Evolutionary conservation across 176 grass and related monocot species (phyloP).

Genomic region (Cenchrus americanus): DNA sequence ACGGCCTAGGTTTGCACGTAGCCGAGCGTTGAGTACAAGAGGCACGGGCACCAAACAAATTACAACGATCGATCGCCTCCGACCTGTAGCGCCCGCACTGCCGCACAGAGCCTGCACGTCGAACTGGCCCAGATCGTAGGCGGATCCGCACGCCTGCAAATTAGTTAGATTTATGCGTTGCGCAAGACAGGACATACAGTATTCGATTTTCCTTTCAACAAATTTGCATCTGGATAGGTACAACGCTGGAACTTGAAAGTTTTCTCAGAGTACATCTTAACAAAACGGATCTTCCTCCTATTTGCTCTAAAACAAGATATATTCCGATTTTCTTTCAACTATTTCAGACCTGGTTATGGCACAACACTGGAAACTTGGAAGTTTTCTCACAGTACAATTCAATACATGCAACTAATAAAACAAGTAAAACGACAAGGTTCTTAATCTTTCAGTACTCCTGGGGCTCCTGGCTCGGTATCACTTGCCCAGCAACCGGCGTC

Average conservation of each 20-base stretch:
- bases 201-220: no score
- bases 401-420: conserved; percentile 19
- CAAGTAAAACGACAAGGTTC: conserved; percentile 8
- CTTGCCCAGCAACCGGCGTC: conserved; percentile 78
- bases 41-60: neutral
- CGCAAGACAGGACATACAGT: no score
- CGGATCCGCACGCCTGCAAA: no score
- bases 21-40: conserved; percentile 1
- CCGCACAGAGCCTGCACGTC: neutral
- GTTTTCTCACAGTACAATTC: neutral
- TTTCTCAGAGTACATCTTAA: no score
- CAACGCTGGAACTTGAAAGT: no score
- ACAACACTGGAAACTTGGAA: neutral
- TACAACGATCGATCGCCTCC: neutral
- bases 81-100: neutral
- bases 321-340: neutral
- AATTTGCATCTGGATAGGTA: no score
- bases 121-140: no score
- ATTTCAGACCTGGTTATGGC: neutral
- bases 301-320: neutral
- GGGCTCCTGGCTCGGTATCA: neutral
- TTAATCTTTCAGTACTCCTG: neutral
- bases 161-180: no score
- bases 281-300: no score
- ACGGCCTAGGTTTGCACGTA: conserved; percentile 16